Conservation (phyloP, 2,329 filamentous ascomycete genomes). For the Lomentospora prolificans region DNA sequence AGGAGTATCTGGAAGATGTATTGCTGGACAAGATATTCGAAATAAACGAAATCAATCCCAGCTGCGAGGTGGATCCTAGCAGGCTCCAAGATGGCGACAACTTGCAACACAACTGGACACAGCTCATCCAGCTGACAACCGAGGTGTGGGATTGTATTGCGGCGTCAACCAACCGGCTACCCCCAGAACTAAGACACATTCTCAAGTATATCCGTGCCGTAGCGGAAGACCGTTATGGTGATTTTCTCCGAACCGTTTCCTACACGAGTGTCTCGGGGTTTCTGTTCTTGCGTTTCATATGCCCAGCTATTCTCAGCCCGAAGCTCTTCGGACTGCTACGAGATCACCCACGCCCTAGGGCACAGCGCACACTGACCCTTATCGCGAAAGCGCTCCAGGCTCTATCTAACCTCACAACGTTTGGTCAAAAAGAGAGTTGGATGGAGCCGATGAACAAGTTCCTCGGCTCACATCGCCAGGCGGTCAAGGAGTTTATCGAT, state of each 20-base stretch:
- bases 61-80: constrained; percentile 93
- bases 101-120: constrained; percentile 72
- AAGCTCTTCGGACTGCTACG: constrained; percentile 79
- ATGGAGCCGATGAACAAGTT: constrained; percentile 98
- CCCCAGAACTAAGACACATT: constrained; percentile 71
- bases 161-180: constrained; percentile 63
- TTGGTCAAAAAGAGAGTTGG: constrained; percentile 94
- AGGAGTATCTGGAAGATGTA: constrained; percentile 83
- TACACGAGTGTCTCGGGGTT: constrained; percentile 96
- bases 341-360: constrained; percentile 73
- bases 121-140: constrained; percentile 65
- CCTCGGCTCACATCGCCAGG: constrained; percentile 60
- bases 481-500: constrained; percentile 83
- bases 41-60: constrained; percentile 81
- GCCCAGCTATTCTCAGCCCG: constrained; percentile 89
- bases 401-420: constrained; percentile 80
- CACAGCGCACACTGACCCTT: constrained; percentile 80
- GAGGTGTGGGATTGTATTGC: constrained; percentile 80
- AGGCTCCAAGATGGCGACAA: constrained; percentile 59
- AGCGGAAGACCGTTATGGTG: constrained; percentile 87
- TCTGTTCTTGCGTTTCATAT: constrained; percentile 88
- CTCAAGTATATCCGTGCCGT: constrained; percentile 88
- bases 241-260: constrained; percentile 78
- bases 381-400: constrained; percentile 90
- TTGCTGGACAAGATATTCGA: constrained; percentile 77